phyloP scores from a whole-genome alignment of 176 grass and related monocot genomes.

The Rhipidocladum racemiflorum region DNA sequence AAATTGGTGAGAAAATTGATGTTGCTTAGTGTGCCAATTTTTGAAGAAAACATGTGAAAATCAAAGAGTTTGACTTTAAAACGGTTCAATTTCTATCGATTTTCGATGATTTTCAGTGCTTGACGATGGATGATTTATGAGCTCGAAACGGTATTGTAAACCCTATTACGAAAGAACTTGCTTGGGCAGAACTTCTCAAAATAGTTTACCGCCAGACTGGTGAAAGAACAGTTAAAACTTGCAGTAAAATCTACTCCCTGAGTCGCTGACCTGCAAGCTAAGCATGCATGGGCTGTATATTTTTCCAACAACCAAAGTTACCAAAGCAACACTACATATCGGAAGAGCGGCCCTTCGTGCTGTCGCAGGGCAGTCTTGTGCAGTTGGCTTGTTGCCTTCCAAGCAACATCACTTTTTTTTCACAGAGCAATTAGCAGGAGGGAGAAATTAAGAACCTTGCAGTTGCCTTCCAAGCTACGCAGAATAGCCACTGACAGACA shows the following conservation, averaged over 20 bases:
- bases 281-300: neutral
- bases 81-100: no score
- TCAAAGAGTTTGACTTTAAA: no score
- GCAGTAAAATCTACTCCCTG: neutral
- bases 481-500: neutral
- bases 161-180: neutral
- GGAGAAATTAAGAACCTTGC: neutral
- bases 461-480: neutral
- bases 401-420: neutral
- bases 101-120: no score
- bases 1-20: no score
- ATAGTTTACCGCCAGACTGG: neutral
- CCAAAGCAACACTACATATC: neutral
- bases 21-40: no score
- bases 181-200: neutral
- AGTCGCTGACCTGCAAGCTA: neutral
- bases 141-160: no score
- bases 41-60: no score
- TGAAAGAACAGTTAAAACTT: neutral
- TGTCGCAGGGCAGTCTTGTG: no score
- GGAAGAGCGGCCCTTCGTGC: no score
- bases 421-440: no score
- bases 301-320: neutral
- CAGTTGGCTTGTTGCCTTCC: neutral
- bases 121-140: no score